phyloP scores from a whole-genome alignment of 78 protist species.

The Dictyostelium citrinum region DNA sequence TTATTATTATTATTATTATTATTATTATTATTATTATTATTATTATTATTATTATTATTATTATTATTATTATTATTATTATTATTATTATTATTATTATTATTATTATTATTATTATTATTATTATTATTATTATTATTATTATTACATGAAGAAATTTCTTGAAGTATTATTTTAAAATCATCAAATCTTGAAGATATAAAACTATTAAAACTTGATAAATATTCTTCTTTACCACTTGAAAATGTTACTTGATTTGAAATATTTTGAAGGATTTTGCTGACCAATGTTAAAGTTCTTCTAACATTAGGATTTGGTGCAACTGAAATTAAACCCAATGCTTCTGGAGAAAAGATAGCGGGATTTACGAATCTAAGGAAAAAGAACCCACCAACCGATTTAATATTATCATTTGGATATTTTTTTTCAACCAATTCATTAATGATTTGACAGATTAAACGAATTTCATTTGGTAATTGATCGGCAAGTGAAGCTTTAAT shows the following conservation, averaged over 20 bases:
- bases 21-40: too few species aligned
- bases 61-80: too few species aligned
- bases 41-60: too few species aligned
- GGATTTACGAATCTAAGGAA: slow-evolving; percentile 17
- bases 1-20: too few species aligned
- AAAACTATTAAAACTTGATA: neutral
- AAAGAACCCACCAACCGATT: slow-evolving; percentile 26
- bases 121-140: too few species aligned
- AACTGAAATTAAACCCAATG: neutral
- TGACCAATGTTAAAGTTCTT: neutral
- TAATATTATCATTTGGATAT: neutral
- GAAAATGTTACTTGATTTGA: slow-evolving; percentile 13
- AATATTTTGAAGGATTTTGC: slow-evolving; percentile 29
- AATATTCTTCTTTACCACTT: neutral
- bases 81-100: too few species aligned
- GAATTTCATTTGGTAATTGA: neutral
- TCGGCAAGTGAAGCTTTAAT: neutral
- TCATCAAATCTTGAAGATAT: neutral
- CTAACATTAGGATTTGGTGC: neutral
- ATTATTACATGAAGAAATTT: neutral
- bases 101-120: too few species aligned
- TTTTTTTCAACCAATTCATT: neutral
- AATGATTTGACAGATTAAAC: neutral
- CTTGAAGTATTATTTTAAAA: neutral
- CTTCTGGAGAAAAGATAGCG: neutral